phyloP scores from a whole-genome alignment of 768 basidiomycete genomes.

The Suillus tomentosus region DNA sequence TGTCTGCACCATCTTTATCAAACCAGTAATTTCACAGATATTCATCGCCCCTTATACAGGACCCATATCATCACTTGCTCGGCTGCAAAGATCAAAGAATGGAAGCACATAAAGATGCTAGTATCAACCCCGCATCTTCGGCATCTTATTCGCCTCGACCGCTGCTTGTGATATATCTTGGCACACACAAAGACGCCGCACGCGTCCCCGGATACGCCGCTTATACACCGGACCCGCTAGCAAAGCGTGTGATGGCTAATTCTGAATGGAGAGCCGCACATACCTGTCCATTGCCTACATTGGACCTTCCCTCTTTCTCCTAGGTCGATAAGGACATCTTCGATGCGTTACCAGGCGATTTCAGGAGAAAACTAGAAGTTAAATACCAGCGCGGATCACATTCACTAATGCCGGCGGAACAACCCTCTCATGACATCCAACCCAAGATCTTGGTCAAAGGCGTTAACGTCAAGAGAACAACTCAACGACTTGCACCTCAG shows the following conservation, averaged over 20 bases:
- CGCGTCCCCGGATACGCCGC: slow-evolving; percentile 67
- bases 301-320: slow-evolving; percentile 69
- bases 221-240: slow-evolving; percentile 67
- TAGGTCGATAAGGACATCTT: slow-evolving; percentile 75
- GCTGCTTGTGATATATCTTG: slow-evolving; percentile 45
- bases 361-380: slow-evolving; percentile 66
- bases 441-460: slow-evolving; percentile 33
- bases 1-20: slow-evolving; percentile 48
- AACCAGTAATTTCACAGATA: neutral
- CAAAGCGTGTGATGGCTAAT: slow-evolving; percentile 77
- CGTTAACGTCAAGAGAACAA: slow-evolving; percentile 56
- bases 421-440: slow-evolving; percentile 8
- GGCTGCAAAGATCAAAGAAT: slow-evolving; percentile 85
- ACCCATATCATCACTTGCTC: slow-evolving; percentile 93
- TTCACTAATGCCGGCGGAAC: slow-evolving; percentile 42
- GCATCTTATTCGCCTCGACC: slow-evolving; percentile 21
- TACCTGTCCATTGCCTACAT: slow-evolving; percentile 45
- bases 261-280: slow-evolving; percentile 85
- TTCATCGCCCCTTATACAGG: slow-evolving; percentile 37
- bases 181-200: slow-evolving; percentile 43
- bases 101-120: slow-evolving; percentile 81
- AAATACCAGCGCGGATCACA: slow-evolving; percentile 65
- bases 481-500: slow-evolving; percentile 63
- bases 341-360: slow-evolving; percentile 67
- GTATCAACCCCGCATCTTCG: neutral